phyloP scores from a whole-genome alignment of 1,139 yeast genomes.

The Nakaseomyces delphensis region DNA sequence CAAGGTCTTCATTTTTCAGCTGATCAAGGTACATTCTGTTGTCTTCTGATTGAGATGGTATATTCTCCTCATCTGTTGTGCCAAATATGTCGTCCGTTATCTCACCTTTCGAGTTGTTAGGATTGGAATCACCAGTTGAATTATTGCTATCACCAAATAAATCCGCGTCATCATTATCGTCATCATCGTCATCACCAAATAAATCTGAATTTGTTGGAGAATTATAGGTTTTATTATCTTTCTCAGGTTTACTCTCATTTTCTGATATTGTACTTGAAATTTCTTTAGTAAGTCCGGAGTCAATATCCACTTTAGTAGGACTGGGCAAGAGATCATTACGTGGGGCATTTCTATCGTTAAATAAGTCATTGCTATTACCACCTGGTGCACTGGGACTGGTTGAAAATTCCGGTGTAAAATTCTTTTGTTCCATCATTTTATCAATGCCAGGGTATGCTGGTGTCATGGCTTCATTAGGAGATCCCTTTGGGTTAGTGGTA shows the following conservation, averaged over 20 bases:
- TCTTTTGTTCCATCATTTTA: conserved; percentile 16
- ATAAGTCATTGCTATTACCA: conserved; percentile 17
- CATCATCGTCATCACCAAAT: conserved; percentile 23
- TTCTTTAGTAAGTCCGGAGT: not conserved
- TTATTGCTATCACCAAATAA: conserved; percentile 30
- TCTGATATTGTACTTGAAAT: not conserved
- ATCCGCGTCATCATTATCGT: conserved; percentile 23
- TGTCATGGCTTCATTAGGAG: conserved; percentile 16
- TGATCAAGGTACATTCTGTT: conserved; percentile 7
- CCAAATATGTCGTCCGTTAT: conserved; percentile 31
- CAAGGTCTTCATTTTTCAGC: not conserved
- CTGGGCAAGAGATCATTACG: conserved; percentile 13
- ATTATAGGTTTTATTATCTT: conserved; percentile 14
- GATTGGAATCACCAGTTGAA: conserved; percentile 14
- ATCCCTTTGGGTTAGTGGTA: conserved; percentile 11
- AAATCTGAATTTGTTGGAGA: conserved; percentile 17
- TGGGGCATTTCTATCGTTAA: conserved; percentile 18
- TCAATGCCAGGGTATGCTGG: conserved; percentile 15
- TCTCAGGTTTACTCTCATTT: conserved; percentile 3
- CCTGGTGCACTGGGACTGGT: conserved; percentile 21
- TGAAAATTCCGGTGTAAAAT: conserved; percentile 18
- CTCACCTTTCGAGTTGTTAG: conserved; percentile 19
- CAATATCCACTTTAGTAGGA: conserved; percentile 10
- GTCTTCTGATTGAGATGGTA: conserved; percentile 11
- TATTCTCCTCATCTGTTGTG: conserved; percentile 29